These are phyloP conservation scores for Wickerhamomyces chaumierensis DNA, from an alignment of 805 yeast genomes.

Conservation along the genomic window DNA sequence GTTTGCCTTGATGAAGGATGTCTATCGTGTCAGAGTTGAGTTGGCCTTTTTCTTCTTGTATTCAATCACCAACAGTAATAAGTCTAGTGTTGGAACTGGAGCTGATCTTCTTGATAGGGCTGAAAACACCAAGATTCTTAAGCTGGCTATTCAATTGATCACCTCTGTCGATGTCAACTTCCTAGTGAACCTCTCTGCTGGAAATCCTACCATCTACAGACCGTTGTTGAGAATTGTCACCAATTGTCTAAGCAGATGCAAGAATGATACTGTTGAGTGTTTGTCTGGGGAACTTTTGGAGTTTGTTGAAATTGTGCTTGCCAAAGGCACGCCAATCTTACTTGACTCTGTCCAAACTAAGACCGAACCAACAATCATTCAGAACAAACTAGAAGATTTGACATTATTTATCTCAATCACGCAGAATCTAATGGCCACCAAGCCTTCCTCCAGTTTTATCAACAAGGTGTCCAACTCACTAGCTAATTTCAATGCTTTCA, in stretches of 20 bases:
- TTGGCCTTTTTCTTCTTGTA: slow-evolving; percentile 38
- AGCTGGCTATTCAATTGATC: slow-evolving; percentile 31
- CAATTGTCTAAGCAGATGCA: slow-evolving; percentile 32
- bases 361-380: slow-evolving; percentile 25
- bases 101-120: slow-evolving; percentile 4
- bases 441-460: slow-evolving; percentile 36
- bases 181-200: slow-evolving; percentile 27
- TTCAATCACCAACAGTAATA: slow-evolving; percentile 7
- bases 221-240: slow-evolving; percentile 51
- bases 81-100: too few species aligned
- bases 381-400: slow-evolving; percentile 53
- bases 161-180: slow-evolving; percentile 39
- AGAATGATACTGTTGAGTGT: slow-evolving; percentile 31
- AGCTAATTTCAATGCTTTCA: slow-evolving; percentile 47
- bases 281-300: slow-evolving; percentile 41
- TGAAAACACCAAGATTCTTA: slow-evolving; percentile 13
- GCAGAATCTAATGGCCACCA: slow-evolving; percentile 40
- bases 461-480: slow-evolving; percentile 40
- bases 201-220: slow-evolving; percentile 34
- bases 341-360: slow-evolving; percentile 49
- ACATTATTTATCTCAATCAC: slow-evolving; percentile 52
- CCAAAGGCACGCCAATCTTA: slow-evolving; percentile 52
- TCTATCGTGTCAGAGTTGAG: slow-evolving; percentile 55
- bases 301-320: slow-evolving; percentile 51
- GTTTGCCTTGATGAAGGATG: slow-evolving; percentile 33